Evolutionary conservation across 2,329 filamentous ascomycete genomes (phyloP).

Genomic region (Colletotrichum incanum): DNA sequence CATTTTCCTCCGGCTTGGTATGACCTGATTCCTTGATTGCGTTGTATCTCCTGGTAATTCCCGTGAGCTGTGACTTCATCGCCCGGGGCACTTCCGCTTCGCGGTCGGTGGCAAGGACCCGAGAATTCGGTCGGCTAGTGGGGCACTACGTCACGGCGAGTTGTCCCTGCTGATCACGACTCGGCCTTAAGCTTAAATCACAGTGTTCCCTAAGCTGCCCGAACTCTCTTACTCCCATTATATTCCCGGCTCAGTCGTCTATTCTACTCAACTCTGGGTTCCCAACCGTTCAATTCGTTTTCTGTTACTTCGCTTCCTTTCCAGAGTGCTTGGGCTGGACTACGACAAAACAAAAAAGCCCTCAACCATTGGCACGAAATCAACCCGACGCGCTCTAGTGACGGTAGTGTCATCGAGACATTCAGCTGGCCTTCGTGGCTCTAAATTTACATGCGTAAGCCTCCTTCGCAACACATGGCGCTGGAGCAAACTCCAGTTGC

Average conservation of each 20-base stretch:
- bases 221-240: constrained; percentile 12
- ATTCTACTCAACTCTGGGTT: background rate
- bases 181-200: constrained; percentile 28
- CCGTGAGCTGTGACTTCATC: constrained; percentile 23
- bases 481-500: background rate
- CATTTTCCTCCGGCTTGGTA: background rate
- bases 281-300: background rate
- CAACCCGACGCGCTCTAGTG: background rate
- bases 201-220: constrained; percentile 3
- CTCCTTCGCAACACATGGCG: background rate
- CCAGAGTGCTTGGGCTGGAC: too few species aligned
- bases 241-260: constrained; percentile 5
- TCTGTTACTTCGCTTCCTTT: too few species aligned
- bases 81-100: constrained; percentile 16
- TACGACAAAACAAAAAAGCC: background rate
- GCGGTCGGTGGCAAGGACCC: constrained; percentile 27
- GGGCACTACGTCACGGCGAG: constrained; percentile 37
- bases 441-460: background rate
- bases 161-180: constrained; percentile 15
- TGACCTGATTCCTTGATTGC: background rate
- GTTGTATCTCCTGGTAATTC: background rate
- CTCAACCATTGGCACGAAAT: background rate
- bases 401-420: constrained; percentile 11
- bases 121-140: constrained; percentile 27
- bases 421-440: constrained; percentile 14